Evolutionary conservation across 192 early-diverging fungal genomes (phyloP), one percentile per base, ranked within the genome.

Genomic region (Dissophora ornata): DNA sequence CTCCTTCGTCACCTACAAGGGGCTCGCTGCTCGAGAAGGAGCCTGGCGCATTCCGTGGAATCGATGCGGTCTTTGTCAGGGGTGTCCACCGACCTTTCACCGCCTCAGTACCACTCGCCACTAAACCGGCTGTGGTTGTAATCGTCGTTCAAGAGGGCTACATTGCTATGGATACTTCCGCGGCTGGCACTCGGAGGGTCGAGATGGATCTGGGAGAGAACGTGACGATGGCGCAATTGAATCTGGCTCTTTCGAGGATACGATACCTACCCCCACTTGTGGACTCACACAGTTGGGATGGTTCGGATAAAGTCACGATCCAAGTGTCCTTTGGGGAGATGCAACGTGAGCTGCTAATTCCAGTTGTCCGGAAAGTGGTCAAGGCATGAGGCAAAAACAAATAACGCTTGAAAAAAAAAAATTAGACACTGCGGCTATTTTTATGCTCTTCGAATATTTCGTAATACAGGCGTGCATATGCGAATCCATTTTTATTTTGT

Each of bases 31-130:
- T 77, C 11, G 73, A 62, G 24, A 62, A 80, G 28, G 32, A 57
- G 10, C 81, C 80, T 3, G 85, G 85, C 1, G 61, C 70, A 32
- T 82, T 86, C 60, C 80, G 80, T 52, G 86, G 86, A 0, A 52
- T 86, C 13, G 74, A 85, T 55, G 70, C 80, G 0, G 69, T 88
- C 4, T 88, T 82, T 69, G 47, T 86, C 15, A 75, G 84, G 18
- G 86, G 84, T 51, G 62, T 71, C 9, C 67, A 48, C 11, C 21
- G 52, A 3, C 12, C 38, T 30, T 33, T 51, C 28, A 3, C 61
- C 19, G 26, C 69, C 4, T n/a, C 59, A 21, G 21, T 12, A 13
- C 1, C 26, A 18, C 36, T 21, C 6, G 33, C 24, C 15, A 77
- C 71, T 22, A 65, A 67, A 21, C 67, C 56, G 28, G 71, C 63